These are phyloP conservation scores for Bipolaris zeicola DNA, from an alignment of 2,329 filamentous ascomycete species.

Conservation along the genomic window DNA sequence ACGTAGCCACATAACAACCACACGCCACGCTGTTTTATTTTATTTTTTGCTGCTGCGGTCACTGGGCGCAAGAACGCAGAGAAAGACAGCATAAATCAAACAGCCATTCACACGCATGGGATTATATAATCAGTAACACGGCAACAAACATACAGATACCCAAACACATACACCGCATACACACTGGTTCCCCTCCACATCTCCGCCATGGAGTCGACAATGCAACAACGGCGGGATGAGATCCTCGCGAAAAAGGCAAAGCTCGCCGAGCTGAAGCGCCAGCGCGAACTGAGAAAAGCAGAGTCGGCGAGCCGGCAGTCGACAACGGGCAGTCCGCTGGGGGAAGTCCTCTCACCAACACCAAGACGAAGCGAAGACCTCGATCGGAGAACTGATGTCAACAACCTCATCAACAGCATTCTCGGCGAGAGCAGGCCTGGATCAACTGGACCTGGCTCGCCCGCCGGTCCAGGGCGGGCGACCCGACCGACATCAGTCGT, in stretches of 20 bases:
- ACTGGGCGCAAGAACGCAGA: not conserved
- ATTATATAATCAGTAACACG: not conserved
- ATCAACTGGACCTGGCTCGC: slow-evolving; percentile 64
- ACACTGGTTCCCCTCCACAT: slow-evolving; percentile 9
- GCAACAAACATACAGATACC: not conserved
- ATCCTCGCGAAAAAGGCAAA: slow-evolving; percentile 96
- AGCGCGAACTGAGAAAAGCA: slow-evolving; percentile 83
- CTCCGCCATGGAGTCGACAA: slow-evolving; percentile 56
- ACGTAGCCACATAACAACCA: slow-evolving; percentile 12
- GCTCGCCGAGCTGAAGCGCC: slow-evolving; percentile 92
- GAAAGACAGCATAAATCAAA: not conserved
- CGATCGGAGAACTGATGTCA: slow-evolving; percentile 70
- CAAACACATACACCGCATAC: not conserved
- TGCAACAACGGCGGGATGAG: slow-evolving; percentile 87
- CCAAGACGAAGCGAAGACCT: slow-evolving; percentile 69
- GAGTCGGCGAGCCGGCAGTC: slow-evolving; percentile 69
- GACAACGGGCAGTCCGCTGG: slow-evolving; percentile 65
- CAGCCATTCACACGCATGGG: not conserved
- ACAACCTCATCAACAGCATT: slow-evolving; percentile 81
- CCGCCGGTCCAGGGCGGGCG: slow-evolving; percentile 53
- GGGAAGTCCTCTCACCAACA: slow-evolving; percentile 74
- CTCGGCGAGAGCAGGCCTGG: slow-evolving; percentile 77
- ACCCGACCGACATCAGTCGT: slow-evolving; percentile 87
- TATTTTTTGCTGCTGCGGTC: not conserved
- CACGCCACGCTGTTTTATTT: slow-evolving; percentile 4